Percentiles rank a stretch among this genome's conserved stretches.
Conservation (phyloP, 1,284 basidiomycete genomes). For the Sporisorium scitamineum region DNA sequence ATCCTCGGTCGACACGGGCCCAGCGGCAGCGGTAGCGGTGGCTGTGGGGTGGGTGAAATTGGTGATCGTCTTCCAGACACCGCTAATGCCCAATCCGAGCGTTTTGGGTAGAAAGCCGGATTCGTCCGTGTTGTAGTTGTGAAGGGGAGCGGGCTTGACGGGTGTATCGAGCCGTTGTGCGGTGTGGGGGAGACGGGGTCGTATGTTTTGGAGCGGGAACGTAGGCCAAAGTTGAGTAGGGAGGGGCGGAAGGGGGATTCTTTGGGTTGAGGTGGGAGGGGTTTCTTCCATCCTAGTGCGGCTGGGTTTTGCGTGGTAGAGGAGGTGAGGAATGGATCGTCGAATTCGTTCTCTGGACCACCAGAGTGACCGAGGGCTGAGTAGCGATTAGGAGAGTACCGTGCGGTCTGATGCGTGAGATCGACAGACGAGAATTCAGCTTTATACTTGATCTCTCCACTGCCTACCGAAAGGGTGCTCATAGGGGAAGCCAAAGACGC, state of each 20-base stretch:
- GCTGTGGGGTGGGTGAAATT: slow-evolving; percentile 6
- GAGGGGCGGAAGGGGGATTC: slow-evolving; percentile 36
- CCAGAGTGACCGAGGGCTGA: background rate
- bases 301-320: background rate
- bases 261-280: slow-evolving; percentile 32
- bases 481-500: slow-evolving; percentile 12
- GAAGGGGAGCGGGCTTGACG: slow-evolving; percentile 7
- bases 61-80: slow-evolving; percentile 39
- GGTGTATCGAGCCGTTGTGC: slow-evolving; percentile 19
- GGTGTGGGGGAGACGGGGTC: slow-evolving; percentile 6
- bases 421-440: slow-evolving; percentile 22
- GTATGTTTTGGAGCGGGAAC: slow-evolving; percentile 37
- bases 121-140: background rate
- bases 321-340: slow-evolving; percentile 19
- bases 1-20: background rate
- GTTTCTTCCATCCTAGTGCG: slow-evolving; percentile 20
- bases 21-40: background rate
- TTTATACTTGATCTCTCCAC: slow-evolving; percentile 34
- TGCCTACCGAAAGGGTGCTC: slow-evolving; percentile 29
- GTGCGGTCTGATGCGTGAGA: background rate
- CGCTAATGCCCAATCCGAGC: slow-evolving; percentile 32
- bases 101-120: background rate
- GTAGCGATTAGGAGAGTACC: background rate
- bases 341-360: too few relatives aligned
- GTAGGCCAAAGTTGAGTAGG: slow-evolving; percentile 32